phyloP scores from a whole-genome alignment of 2,329 filamentous ascomycete genomes.

The Cladobotryum mycophilum region DNA sequence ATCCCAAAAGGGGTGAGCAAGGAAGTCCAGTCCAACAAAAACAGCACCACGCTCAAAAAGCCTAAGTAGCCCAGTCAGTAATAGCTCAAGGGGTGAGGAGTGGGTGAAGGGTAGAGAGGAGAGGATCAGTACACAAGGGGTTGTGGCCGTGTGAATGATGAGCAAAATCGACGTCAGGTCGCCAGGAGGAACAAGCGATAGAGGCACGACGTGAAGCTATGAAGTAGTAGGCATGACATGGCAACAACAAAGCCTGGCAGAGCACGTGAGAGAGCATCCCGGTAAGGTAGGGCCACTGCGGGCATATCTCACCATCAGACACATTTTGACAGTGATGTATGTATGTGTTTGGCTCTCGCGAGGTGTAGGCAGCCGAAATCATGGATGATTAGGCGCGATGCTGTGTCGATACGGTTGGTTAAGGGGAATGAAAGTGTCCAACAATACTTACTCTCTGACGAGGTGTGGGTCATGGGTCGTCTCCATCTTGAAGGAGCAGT shows the following conservation, averaged over 20 bases:
- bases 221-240: slow-evolving; percentile 29
- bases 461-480: slow-evolving; percentile 90
- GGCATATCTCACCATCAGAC: slow-evolving; percentile 65
- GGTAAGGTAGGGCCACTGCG: slow-evolving; percentile 49
- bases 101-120: slow-evolving; percentile 28
- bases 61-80: slow-evolving; percentile 45
- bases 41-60: slow-evolving; percentile 86
- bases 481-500: slow-evolving; percentile 96
- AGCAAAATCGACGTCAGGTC: slow-evolving; percentile 40
- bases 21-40: slow-evolving; percentile 84
- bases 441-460: slow-evolving; percentile 97
- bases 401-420: slow-evolving; percentile 47
- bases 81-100: slow-evolving; percentile 19
- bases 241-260: slow-evolving; percentile 54
- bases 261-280: slow-evolving; percentile 60
- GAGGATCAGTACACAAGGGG: slow-evolving; percentile 54
- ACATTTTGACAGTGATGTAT: slow-evolving; percentile 32
- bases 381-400: slow-evolving; percentile 34
- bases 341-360: slow-evolving; percentile 31
- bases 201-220: slow-evolving; percentile 35
- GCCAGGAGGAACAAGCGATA: slow-evolving; percentile 28
- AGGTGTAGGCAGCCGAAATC: slow-evolving; percentile 33
- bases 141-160: slow-evolving; percentile 34
- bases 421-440: slow-evolving; percentile 60
- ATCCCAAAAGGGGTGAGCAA: slow-evolving; percentile 96